Evolutionary conservation across 345 rosid species (phyloP).

Genomic region (Brassica juncea): DNA sequence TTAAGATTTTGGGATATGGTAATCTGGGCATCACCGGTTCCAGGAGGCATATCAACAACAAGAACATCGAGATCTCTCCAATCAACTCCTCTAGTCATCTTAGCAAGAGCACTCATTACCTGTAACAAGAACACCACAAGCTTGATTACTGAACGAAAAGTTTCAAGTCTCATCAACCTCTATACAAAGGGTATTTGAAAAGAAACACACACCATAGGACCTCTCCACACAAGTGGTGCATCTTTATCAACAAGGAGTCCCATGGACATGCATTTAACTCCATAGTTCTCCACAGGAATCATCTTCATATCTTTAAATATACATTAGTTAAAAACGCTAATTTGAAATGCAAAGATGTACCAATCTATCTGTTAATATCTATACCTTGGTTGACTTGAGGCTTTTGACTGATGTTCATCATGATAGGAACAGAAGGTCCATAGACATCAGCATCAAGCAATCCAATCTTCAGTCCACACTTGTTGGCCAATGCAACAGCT

Average conservation of each 20-base stretch:
- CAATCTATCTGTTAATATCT: not conserved
- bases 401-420: slow-evolving; percentile 81
- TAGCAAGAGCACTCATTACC: slow-evolving; percentile 79
- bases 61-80: slow-evolving; percentile 77
- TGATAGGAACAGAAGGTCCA: slow-evolving; percentile 89
- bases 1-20: slow-evolving; percentile 69
- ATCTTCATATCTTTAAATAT: slow-evolving; percentile 67
- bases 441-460: slow-evolving; percentile 97
- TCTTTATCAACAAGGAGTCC: slow-evolving; percentile 92
- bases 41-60: slow-evolving; percentile 88
- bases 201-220: slow-evolving; percentile 71
- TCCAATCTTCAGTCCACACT: slow-evolving; percentile 70
- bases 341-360: slow-evolving; percentile 5
- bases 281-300: slow-evolving; percentile 84
- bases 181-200: not conserved
- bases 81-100: slow-evolving; percentile 69
- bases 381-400: slow-evolving; percentile 76
- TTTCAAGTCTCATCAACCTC: too few species aligned
- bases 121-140: too few species aligned
- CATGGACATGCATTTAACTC: slow-evolving; percentile 92
- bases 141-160: too few species aligned
- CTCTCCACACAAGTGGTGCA: slow-evolving; percentile 92
- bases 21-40: slow-evolving; percentile 79
- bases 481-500: slow-evolving; percentile 82
- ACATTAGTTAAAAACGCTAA: too few species aligned